Evolutionary conservation across 2,329 filamentous ascomycete species (phyloP).

Genomic region (Nemania sp.): DNA sequence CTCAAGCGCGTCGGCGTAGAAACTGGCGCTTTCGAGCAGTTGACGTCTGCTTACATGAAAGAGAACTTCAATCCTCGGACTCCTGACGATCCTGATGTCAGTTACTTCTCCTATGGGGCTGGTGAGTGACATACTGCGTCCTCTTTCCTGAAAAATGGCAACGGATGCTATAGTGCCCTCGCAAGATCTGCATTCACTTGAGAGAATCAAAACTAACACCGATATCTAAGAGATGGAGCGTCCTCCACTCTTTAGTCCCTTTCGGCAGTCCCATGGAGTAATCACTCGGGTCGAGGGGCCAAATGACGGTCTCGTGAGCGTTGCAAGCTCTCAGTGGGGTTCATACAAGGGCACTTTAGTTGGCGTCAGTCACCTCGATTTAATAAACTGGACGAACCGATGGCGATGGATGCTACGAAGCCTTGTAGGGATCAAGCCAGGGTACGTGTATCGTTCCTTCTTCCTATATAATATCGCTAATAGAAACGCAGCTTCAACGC

Average conservation of each 20-base stretch:
- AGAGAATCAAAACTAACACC: not conserved
- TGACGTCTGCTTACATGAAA: conserved; percentile 61
- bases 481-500: conserved; percentile 60
- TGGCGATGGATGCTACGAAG: conserved; percentile 58
- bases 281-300: conserved; percentile 57
- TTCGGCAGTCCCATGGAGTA: conserved; percentile 56
- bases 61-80: conserved; percentile 62
- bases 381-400: conserved; percentile 70
- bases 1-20: conserved; percentile 57
- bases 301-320: conserved; percentile 71
- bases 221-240: conserved; percentile 40
- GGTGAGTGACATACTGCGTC: conserved; percentile 27
- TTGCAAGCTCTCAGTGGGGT: conserved; percentile 64
- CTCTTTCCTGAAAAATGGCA: not conserved
- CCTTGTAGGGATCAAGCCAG: conserved; percentile 55
- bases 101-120: conserved; percentile 67
- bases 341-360: conserved; percentile 66
- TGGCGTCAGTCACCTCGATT: conserved; percentile 63
- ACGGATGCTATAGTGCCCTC: not conserved
- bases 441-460: conserved; percentile 45
- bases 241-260: conserved; percentile 67
- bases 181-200: not conserved
- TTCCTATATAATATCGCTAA: conserved; percentile 13
- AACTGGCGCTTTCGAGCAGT: conserved; percentile 63
- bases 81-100: conserved; percentile 54